phyloP scores from a whole-genome alignment of 352 stramenopile species.

The Saprolegnia diclina region DNA sequence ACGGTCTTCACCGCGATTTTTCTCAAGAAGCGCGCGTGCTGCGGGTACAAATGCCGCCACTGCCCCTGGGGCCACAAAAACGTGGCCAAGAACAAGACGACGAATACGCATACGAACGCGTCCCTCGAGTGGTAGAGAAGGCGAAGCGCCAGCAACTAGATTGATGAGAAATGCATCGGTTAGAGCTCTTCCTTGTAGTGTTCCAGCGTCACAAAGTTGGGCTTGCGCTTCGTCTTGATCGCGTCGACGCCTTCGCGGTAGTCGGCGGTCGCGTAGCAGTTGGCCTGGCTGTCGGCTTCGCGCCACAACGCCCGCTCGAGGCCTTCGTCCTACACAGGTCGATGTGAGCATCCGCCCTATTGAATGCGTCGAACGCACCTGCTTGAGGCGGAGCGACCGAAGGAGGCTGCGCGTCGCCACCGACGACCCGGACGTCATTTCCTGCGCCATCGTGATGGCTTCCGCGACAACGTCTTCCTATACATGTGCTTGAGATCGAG shows the following conservation, averaged over 20 bases:
- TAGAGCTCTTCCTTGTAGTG: constrained; percentile 32
- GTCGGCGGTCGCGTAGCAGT: constrained; percentile 74
- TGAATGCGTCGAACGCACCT: constrained; percentile 7
- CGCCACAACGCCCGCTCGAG: constrained; percentile 57
- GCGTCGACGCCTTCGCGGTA: constrained; percentile 75
- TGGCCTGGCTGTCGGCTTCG: constrained; percentile 71
- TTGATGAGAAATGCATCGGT: no score
- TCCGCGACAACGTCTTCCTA: constrained; percentile 42
- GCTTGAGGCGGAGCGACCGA: constrained; percentile 52
- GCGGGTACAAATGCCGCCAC: constrained; percentile 22
- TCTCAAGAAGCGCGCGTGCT: constrained; percentile 24
- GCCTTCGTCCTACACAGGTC: constrained; percentile 45
- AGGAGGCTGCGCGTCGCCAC: constrained; percentile 64
- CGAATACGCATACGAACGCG: neutral
- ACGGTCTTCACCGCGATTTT: constrained; percentile 18
- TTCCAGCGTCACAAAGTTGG: constrained; percentile 49
- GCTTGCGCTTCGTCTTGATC: constrained; percentile 54
- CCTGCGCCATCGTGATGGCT: constrained; percentile 45
- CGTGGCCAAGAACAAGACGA: neutral
- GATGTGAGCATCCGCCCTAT: neutral
- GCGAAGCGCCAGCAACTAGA: no score
- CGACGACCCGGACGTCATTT: constrained; percentile 57
- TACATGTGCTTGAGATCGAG: neutral
- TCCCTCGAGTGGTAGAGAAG: constrained; percentile 23
- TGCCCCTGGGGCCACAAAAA: constrained; percentile 27